Evolutionary conservation across 2,329 filamentous ascomycete species (phyloP), one percentile per base, ranked within the genome.

Genomic region (Phaeosphaeria sp.): DNA sequence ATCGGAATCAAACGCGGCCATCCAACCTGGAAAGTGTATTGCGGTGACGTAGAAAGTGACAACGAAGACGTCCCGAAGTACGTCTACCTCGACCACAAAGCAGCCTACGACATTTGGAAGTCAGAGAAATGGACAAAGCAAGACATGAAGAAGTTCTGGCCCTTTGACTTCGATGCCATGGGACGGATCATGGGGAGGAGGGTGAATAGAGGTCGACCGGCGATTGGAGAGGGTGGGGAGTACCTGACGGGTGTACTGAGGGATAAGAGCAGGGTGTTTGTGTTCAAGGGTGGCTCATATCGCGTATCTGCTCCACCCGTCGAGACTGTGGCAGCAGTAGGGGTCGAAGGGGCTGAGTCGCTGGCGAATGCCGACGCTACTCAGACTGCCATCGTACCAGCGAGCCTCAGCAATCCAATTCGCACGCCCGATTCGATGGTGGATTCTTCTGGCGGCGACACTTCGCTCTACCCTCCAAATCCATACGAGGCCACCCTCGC

Each of bases 41-140:
- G 70, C 52, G 71, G 64, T 5, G 66, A 75, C 24, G 61, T 74
- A 1, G 33, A 56, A 3, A 65, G 68, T 11, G 65, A 66, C 11
- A 60, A 53, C 7, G 66, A 67, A 15, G 66, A 74, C 53, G 76
- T 76, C 7, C 79, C 78, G 1, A 69, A 65, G 18, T 75, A 75
- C 46, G 73, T 78, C n/a, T 73, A 77, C 39, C 73, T 81, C 1
- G 78, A 81, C 56, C 79, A 81, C 49, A 59, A 61, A 17, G 74
- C 77, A 2, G 75, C 69, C 21, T 73, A 73, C 51, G 69, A 72
- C 2, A 69, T 80, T 7, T 63, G 67, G 18, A 46, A 51, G 6
- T 76, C 75, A 22, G 65, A 74, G 22, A 66, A 67, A 11, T 74
- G 76, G 51, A 67, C 53, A 1, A 49, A 60, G 17, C 48, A 61